Conservation (phyloP, 2,329 filamentous ascomycete species). For the Monilinia polystroma region DNA sequence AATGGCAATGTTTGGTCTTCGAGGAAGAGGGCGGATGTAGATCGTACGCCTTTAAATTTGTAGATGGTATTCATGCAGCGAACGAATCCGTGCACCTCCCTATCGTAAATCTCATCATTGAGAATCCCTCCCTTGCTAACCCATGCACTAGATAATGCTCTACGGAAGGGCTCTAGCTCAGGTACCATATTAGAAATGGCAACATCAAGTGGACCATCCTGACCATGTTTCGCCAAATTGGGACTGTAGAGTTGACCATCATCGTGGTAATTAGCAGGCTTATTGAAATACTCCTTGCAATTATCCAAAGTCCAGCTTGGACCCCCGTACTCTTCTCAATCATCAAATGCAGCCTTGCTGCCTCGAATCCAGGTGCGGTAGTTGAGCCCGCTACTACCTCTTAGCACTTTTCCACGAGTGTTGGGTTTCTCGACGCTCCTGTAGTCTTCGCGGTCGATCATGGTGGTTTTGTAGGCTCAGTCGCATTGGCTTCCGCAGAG, state of each 20-base stretch:
- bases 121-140: constrained; percentile 50
- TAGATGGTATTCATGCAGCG: constrained; percentile 58
- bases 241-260: constrained; percentile 48
- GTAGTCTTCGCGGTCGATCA: constrained; percentile 59
- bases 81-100: constrained; percentile 53
- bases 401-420: constrained; percentile 45
- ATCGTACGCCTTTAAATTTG: constrained; percentile 54
- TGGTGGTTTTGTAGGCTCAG: constrained; percentile 61
- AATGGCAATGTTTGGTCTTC: constrained; percentile 54
- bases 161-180: constrained; percentile 52
- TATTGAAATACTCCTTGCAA: constrained; percentile 52
- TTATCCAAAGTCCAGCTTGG: constrained; percentile 57
- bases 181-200: constrained; percentile 54
- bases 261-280: constrained; percentile 58
- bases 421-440: constrained; percentile 63
- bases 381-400: constrained; percentile 58
- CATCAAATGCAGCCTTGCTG: constrained; percentile 55
- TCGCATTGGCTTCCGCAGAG: constrained; percentile 57
- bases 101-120: constrained; percentile 56
- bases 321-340: constrained; percentile 48
- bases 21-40: constrained; percentile 52
- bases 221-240: constrained; percentile 52
- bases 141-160: constrained; percentile 53
- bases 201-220: constrained; percentile 52
- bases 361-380: constrained; percentile 65